These are phyloP conservation scores for Saccharum hybrid DNA, from an alignment of 202 grass and related monocot genomes.

Conservation along the genomic window DNA sequence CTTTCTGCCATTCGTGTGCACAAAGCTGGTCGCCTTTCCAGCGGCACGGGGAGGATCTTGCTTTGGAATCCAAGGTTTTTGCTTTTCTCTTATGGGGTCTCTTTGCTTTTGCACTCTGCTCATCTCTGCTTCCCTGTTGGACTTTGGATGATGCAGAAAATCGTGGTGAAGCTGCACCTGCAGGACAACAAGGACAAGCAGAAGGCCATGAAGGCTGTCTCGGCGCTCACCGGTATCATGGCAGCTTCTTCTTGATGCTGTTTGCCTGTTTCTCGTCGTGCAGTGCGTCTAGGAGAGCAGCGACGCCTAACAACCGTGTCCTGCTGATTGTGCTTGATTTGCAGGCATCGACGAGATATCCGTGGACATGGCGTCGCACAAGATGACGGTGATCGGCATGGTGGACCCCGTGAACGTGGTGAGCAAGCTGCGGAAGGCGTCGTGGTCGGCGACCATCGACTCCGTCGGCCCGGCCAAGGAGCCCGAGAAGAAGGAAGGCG, in stretches of 20 bases:
- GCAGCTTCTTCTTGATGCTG: not conserved
- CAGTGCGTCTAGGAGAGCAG: not conserved
- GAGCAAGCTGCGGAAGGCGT: constrained; percentile 68
- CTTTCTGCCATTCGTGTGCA: not conserved
- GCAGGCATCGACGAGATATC: constrained; percentile 79
- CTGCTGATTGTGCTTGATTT: not conserved
- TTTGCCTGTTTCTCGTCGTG: not conserved
- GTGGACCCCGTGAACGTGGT: constrained; percentile 74
- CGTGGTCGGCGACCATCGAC: constrained; percentile 58
- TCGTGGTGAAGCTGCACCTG: constrained; percentile 79
- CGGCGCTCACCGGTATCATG: constrained; percentile 55
- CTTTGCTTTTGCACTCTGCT: constrained; percentile 36
- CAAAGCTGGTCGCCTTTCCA: constrained; percentile 44
- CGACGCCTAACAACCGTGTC: not conserved
- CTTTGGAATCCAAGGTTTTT: constrained; percentile 40
- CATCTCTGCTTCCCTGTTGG: not conserved
- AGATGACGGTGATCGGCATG: constrained; percentile 84
- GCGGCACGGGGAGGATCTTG: constrained; percentile 17
- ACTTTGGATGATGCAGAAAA: constrained; percentile 54
- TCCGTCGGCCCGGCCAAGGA: constrained; percentile 77
- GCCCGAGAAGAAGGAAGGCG: constrained; percentile 75
- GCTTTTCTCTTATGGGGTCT: not conserved
- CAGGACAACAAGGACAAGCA: constrained; percentile 76
- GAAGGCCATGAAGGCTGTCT: constrained; percentile 86
- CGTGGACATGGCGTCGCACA: constrained; percentile 77